Base-by-base conservation (phyloP, 2,329 filamentous ascomycete genomes). In the Penicillium palitans region DNA sequence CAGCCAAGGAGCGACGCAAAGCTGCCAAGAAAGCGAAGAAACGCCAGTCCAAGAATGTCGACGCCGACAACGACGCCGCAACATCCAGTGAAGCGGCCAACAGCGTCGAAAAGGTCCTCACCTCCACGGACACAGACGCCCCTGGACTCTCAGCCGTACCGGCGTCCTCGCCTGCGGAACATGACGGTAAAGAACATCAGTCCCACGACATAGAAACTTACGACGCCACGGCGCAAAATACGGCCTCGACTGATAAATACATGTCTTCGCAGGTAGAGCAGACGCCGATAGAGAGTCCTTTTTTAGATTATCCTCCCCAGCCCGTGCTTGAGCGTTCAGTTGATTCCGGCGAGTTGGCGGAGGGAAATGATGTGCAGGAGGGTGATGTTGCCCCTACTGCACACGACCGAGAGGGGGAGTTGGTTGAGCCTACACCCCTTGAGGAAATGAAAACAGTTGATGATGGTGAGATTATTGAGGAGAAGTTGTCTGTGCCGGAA, bases 11-110 rank as follows among this genome's bases (percentile, higher is more conserved):
- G 56, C 79, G 77, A 60, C 77, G 79, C 65, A 83, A 81, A 62
- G 77, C 72, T 12, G 82, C 81, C 63, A 80, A 81, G 62, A 81
- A 82, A 58, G 76, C 79, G 31, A 76, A 74, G 61, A 74, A 70
- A 59, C 71, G 68, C 46, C 68, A 71, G 40, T 75, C 72, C 17
- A 71, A 73, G 52, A 68, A 57, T 48, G 58, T 65, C 45, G 68
- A 69, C 46, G 57, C 52, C 46, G 65, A 68, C 15, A 56, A 64
- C 15, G 62, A 67, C 46, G 39, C 59, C 47, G 13, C 49, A 31
- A 15, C n/a, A 19, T 31, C 37, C 29, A 17, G 15, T 31, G 49
- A 59, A 24, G 15, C 44, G 21, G 48, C 52, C 29, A 47, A 42
- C 49, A 42, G n/a, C 35, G 55, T 59, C 46, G 68, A 57, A 55